phyloP scores from a whole-genome alignment of 176 grass and related monocot species.

The Melocanna baccifera region DNA sequence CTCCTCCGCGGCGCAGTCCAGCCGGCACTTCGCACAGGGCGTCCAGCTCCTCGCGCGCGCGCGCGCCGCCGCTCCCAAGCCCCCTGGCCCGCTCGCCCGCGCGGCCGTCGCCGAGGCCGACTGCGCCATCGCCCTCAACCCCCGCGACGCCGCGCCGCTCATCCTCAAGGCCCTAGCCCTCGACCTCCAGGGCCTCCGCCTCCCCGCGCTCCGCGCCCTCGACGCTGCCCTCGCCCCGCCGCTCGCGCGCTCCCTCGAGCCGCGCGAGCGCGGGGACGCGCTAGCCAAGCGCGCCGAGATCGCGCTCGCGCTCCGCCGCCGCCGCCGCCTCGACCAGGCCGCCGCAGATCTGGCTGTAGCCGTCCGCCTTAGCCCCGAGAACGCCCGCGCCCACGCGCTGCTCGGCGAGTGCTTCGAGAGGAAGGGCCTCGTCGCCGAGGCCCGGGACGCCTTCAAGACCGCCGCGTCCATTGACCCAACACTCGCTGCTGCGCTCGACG shows the following conservation, averaged over 20 bases:
- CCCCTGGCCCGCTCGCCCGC: conserved; percentile 22
- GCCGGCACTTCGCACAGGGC: conserved; percentile 69
- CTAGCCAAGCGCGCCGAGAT: conserved; percentile 76
- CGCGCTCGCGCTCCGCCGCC: conserved; percentile 54
- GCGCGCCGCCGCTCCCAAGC: conserved; percentile 22
- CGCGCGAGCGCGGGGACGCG: conserved; percentile 74
- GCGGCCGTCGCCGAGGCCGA: conserved; percentile 71
- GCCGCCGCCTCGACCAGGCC: conserved; percentile 55
- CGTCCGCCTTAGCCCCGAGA: conserved; percentile 69
- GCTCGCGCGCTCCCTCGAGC: conserved; percentile 51
- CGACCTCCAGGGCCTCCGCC: conserved; percentile 69
- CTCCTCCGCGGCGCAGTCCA: conserved; percentile 46
- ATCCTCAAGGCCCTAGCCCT: conserved; percentile 89
- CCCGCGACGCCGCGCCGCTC: conserved; percentile 64
- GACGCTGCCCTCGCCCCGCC: conserved; percentile 61
- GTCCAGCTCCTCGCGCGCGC: conserved; percentile 76
- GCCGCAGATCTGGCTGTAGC: conserved; percentile 60
- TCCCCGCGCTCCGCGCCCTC: conserved; percentile 58
- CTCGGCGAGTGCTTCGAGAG: conserved; percentile 82
- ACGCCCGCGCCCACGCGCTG: conserved; percentile 55
- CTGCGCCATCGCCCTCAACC: conserved; percentile 69
- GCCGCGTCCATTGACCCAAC: conserved; percentile 58
- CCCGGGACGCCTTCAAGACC: conserved; percentile 55
- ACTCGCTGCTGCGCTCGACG: conserved; percentile 38
- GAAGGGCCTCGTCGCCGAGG: conserved; percentile 47